These are phyloP conservation scores for Grammothele lineata DNA, from an alignment of 768 basidiomycete genomes.

Conservation along the genomic window DNA sequence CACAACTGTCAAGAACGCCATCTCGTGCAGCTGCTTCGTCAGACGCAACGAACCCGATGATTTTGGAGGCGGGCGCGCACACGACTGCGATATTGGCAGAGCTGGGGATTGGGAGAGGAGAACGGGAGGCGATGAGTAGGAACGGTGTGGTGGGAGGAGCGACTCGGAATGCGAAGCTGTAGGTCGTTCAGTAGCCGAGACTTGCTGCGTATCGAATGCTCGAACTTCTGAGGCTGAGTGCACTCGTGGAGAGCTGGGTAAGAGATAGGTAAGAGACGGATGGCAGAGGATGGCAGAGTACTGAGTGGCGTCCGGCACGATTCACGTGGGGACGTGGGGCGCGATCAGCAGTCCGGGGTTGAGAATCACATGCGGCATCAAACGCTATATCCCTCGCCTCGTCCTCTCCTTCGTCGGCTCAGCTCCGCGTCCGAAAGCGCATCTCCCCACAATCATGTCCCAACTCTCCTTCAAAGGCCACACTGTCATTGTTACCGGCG, in stretches of 20 bases:
- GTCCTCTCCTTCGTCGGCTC: not conserved
- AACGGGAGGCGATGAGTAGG: constrained; percentile 2
- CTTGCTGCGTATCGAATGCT: no score
- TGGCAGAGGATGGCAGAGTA: no score
- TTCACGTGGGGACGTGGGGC: constrained; percentile 10
- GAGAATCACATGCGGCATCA: constrained; percentile 10
- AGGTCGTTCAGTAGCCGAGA: not conserved
- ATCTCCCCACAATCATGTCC: constrained; percentile 19
- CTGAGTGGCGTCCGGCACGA: no score
- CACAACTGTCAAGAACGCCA: constrained; percentile 19
- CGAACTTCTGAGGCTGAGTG: no score
- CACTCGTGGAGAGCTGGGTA: no score
- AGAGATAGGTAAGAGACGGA: no score
- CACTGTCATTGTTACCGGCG: constrained; percentile 93
- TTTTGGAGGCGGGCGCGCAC: constrained; percentile 5
- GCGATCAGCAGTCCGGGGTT: constrained; percentile 2
- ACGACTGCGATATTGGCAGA: constrained; percentile 18
- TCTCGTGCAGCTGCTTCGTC: no score
- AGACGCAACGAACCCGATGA: no score
- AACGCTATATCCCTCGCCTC: constrained; percentile 7
- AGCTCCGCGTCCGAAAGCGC: not conserved
- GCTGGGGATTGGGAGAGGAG: constrained; percentile 7
- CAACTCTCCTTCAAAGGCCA: constrained; percentile 76
- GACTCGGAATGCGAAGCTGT: constrained; percentile 8
- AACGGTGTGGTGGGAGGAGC: constrained; percentile 10